A percentile compares a stretch with the other conserved stretches of the same genome.
Evolutionary conservation across 2,329 filamentous ascomycete genomes (phyloP).

Genomic region (Rhexocercosporidium sp.): DNA sequence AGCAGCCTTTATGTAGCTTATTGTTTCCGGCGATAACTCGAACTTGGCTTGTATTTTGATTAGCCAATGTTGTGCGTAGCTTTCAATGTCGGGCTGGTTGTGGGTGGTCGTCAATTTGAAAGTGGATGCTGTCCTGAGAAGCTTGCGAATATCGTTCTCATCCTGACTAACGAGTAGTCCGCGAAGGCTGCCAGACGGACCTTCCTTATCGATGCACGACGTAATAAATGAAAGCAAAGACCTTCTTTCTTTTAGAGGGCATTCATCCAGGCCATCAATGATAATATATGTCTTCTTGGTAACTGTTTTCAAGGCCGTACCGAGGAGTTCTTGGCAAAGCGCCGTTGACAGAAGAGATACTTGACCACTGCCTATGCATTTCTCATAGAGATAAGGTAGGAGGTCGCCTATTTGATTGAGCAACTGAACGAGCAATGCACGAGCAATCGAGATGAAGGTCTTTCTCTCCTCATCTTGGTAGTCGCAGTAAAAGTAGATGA

Average conservation of each 20-base stretch:
- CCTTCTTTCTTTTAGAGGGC: constrained; percentile 43
- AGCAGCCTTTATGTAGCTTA: constrained; percentile 28
- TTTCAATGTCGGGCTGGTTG: constrained; percentile 42
- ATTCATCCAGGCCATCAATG: constrained; percentile 52
- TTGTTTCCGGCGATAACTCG: constrained; percentile 21
- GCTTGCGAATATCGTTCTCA: constrained; percentile 40
- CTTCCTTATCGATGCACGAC: constrained; percentile 18
- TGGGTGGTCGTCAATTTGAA: constrained; percentile 37
- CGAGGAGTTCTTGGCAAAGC: constrained; percentile 42
- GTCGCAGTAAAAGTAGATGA: constrained; percentile 49
- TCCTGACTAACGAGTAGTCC: constrained; percentile 47
- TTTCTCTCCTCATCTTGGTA: constrained; percentile 40
- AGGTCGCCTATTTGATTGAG: constrained; percentile 40
- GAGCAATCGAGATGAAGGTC: constrained; percentile 42
- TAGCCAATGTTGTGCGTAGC: constrained; percentile 35
- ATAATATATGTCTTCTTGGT: constrained; percentile 42
- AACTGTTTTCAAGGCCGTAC: constrained; percentile 34
- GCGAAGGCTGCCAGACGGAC: constrained; percentile 31
- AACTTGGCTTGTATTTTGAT: constrained; percentile 38
- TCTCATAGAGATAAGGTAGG: constrained; percentile 43
- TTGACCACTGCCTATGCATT: constrained; percentile 41
- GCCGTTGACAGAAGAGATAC: constrained; percentile 35
- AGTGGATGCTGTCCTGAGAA: constrained; percentile 33
- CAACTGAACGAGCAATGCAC: constrained; percentile 45
- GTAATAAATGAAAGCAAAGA: constrained; percentile 41